A percentile compares a stretch with the other conserved stretches of the same genome.
These are phyloP conservation scores for Leccinum boreale DNA, from an alignment of 768 basidiomycete species.

Conservation along the genomic window DNA sequence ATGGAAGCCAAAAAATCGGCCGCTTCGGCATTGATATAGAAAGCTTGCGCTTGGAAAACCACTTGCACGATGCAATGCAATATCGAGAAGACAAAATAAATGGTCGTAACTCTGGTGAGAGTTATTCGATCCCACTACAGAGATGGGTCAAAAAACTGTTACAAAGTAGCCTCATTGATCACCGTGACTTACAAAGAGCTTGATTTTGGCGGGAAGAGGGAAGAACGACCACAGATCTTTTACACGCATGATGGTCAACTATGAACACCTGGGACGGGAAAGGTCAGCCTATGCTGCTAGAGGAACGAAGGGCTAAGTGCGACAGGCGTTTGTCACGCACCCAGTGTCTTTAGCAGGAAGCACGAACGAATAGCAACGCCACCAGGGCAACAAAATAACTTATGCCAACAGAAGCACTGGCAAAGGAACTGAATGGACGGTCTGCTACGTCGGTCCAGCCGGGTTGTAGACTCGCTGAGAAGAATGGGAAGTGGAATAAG, in stretches of 20 bases:
- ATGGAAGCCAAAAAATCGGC: constrained; percentile 51
- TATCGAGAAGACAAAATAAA: constrained; percentile 67
- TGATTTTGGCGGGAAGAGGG: constrained; percentile 39
- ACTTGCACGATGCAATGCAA: constrained; percentile 67
- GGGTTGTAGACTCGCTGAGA: constrained; percentile 21
- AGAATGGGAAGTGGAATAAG: constrained; percentile 16
- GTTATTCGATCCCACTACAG: constrained; percentile 67
- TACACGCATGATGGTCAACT: constrained; percentile 39
- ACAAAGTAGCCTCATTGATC: background rate
- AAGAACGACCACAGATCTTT: constrained; percentile 38
- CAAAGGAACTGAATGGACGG: constrained; percentile 13
- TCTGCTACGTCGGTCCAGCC: constrained; percentile 36
- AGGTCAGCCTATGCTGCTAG: background rate
- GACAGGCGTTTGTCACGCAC: background rate
- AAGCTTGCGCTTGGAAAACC: constrained; percentile 63
- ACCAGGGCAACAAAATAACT: constrained; percentile 38
- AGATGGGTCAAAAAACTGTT: background rate
- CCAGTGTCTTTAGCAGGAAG: background rate
- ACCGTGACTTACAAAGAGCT: constrained; percentile 43
- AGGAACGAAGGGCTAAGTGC: background rate
- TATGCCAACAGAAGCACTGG: constrained; percentile 1
- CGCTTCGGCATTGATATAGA: constrained; percentile 60
- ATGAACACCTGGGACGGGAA: background rate
- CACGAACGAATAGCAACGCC: constrained; percentile 36
- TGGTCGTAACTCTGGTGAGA: constrained; percentile 58